Base-by-base conservation (phyloP, 2,329 filamentous ascomycete genomes). In the Coniochaeta hoffmannii region DNA sequence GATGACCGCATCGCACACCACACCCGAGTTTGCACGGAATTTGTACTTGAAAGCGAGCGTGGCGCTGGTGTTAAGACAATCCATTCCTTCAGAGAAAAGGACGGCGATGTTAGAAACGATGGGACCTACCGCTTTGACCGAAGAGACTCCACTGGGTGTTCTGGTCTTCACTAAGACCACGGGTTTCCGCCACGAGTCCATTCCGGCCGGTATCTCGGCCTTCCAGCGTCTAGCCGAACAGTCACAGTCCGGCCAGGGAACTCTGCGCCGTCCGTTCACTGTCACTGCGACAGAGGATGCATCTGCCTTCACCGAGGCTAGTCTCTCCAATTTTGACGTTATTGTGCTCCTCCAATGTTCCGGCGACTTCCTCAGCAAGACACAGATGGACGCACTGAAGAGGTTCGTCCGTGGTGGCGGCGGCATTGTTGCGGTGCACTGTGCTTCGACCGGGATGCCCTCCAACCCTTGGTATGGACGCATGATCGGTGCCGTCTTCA, bases 351-450 rank as follows among this genome's bases (percentile, higher is more conserved):
- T 75, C 9, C 72, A 74, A 41, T 65, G 62, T 5, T 70, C 71
- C 10, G 73, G 72, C 44, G 66, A 71, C 28, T 68, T 74, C 53
- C 61, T 75, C n/a, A 60, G 60, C 26, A 46, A 54, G 1, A 36
- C 58, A 0, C 69, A 75, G 57, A 58, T 75, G 1, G 62, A 56
- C 0, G 69, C 66, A 0, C 59, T 76, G 28, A 62, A 69, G 55
- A 56, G 34, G 4, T 72, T 68, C 38, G 64, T 74, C 26, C 61
- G 59, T 14, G 49, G 55, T 17, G 71, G 73, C 12, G 69, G 70
- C 19, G 71, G 72, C 2, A 62, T 74, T 36, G 71, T 76, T 0
- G 73, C 65, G 22, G 64, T 76, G n/a, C 73, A 76, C 58, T 69
- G 68, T 31, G 71, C 73, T 1, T 63, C 68, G 2, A 63, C 64